Evolutionary conservation across 306 rosid genomes (phyloP), one percentile per base, ranked within the genome.

Genomic region (Alnus glutinosa): DNA sequence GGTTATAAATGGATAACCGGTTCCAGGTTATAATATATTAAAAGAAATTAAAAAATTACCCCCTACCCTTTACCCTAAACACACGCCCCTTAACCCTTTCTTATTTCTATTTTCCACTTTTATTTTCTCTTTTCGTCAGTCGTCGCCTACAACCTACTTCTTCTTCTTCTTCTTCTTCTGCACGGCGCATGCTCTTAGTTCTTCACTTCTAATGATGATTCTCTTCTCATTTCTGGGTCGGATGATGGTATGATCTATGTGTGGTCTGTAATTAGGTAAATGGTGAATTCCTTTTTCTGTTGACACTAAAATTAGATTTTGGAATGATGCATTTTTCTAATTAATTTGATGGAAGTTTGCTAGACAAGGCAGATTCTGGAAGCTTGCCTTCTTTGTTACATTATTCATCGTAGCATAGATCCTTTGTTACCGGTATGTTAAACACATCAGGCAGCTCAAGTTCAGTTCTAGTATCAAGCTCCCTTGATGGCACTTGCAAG

Each of bases 401-500:
- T 83, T 79, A 75, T 78, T 82, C 88, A 48, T 64, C 67, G 52
- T 92, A 81, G 76, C 97, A 93, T 57, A 68, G 15, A 10, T 85
- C 92, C 4, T 68, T 93, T 58, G 75, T 93, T 61, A 87, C 97
- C 7, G 84, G 95, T 70, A 86, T 93, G 74, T 86, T 89, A 63
- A 85, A 85, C 28, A 75, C 87, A 66, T 73, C 87, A 23, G 71
- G 81, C 50, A 78, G 48, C 78, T 77, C 78, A 78, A 82, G 51
- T 76, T 64, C 90, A 39, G 4, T 80, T 18, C 54, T 90, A 74
- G 77, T 90, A 66, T 91, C 98, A 76, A 90, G 97, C 86, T 90
- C 97, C 51, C 83, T 87, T 7, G 93, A 93, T 85, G 93, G 94
- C 72, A 87, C 88, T 8, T 90, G 91, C 89, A 91, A 91, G 97